A percentile compares a stretch with the other conserved stretches of the same genome.
phyloP scores from a whole-genome alignment of 208 protist genomes.

The Trypanosoma cruzi region DNA sequence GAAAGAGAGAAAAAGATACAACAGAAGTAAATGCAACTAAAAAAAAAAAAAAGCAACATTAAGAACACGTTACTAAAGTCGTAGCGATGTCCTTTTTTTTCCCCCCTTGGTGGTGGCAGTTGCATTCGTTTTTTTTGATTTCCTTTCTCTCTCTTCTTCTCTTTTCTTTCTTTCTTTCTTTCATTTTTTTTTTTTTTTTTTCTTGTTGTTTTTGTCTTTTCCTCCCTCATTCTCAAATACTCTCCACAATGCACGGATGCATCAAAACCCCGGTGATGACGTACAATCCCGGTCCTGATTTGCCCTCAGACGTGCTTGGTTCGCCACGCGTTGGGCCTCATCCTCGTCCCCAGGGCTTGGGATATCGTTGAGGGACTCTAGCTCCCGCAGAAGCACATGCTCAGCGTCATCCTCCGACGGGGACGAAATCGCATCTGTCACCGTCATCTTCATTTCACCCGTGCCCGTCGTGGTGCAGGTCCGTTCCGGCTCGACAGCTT shows the following conservation, averaged over 20 bases:
- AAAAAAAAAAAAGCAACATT: not conserved
- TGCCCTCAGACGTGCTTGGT: constrained; percentile 14
- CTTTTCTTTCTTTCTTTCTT: not conserved
- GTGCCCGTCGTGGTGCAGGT: not conserved
- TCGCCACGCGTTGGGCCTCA: constrained; percentile 20
- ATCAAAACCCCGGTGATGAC: constrained; percentile 12
- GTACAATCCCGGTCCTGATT: constrained; percentile 20
- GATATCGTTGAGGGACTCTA: constrained; percentile 6
- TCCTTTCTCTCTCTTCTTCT: constrained; percentile 1
- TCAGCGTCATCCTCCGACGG: constrained; percentile 12
- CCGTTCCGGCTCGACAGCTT: not conserved
- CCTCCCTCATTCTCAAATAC: not conserved
- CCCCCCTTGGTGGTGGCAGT: no score
- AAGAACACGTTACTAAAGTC: not conserved
- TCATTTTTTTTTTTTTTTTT: not conserved
- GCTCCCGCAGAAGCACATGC: constrained; percentile 5
- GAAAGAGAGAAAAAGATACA: not conserved
- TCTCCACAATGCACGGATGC: not conserved
- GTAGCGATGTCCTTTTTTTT: constrained; percentile 13
- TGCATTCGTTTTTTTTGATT: not conserved
- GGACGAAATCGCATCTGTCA: not conserved
- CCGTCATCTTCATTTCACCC: not conserved
- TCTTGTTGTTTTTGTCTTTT: not conserved
- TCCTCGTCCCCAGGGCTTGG: constrained; percentile 5
- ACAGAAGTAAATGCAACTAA: not conserved